These are phyloP conservation scores for Solanum chmielewskii DNA, from an alignment of 257 asterid genomes.

Conservation along the genomic window DNA sequence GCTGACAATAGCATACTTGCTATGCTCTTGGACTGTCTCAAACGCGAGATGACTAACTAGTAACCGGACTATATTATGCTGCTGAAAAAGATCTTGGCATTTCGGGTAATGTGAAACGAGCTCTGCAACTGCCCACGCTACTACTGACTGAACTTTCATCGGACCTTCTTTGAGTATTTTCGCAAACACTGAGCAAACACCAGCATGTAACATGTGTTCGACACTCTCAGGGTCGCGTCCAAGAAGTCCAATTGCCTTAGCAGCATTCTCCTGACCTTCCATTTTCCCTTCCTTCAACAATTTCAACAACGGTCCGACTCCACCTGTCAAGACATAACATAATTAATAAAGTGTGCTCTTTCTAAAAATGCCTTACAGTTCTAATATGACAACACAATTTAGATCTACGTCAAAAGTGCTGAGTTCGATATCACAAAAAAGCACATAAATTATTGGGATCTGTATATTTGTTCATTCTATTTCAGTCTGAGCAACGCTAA, in stretches of 20 bases:
- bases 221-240: slow-evolving; percentile 67
- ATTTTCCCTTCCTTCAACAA: slow-evolving; percentile 57
- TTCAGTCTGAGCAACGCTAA: neutral
- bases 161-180: slow-evolving; percentile 60
- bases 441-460: neutral
- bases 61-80: slow-evolving; percentile 43
- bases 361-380: neutral
- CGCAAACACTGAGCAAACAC: slow-evolving; percentile 52
- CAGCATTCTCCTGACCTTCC: slow-evolving; percentile 63
- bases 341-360: neutral
- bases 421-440: no score
- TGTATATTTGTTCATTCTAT: neutral
- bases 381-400: neutral
- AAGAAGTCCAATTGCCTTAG: slow-evolving; percentile 50
- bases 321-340: slow-evolving; percentile 5
- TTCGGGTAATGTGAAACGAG: slow-evolving; percentile 45
- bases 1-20: slow-evolving; percentile 49
- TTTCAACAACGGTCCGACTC: slow-evolving; percentile 50
- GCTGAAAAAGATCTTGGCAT: slow-evolving; percentile 58
- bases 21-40: slow-evolving; percentile 64
- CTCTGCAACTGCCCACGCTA: slow-evolving; percentile 69
- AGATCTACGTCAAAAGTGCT: neutral
- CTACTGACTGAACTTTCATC: slow-evolving; percentile 57
- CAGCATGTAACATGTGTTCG: slow-evolving; percentile 55
- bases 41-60: slow-evolving; percentile 58